These are phyloP conservation scores for Clonostachys solani DNA, from an alignment of 2,329 filamentous ascomycete genomes.

Conservation along the genomic window DNA sequence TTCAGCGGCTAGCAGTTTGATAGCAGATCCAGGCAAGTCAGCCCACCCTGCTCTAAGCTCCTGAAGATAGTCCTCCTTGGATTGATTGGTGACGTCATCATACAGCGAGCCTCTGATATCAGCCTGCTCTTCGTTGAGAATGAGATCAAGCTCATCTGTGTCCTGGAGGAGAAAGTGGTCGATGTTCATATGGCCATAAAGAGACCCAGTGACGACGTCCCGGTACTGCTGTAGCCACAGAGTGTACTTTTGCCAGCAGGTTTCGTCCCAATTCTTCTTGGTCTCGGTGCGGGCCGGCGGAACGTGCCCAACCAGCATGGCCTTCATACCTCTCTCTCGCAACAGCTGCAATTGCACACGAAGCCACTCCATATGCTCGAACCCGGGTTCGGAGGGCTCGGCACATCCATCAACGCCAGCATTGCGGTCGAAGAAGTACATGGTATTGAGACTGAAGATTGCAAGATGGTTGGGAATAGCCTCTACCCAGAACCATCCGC, in stretches of 20 bases:
- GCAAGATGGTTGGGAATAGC: slow-evolving; percentile 82
- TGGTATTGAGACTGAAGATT: slow-evolving; percentile 90
- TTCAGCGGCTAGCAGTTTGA: slow-evolving; percentile 12
- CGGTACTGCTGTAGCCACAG: slow-evolving; percentile 88
- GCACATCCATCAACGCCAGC: slow-evolving; percentile 89
- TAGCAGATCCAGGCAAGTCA: slow-evolving; percentile 56
- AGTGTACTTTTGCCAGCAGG: slow-evolving; percentile 96
- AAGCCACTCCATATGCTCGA: slow-evolving; percentile 94
- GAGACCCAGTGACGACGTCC: slow-evolving; percentile 73
- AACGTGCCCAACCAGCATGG: slow-evolving; percentile 90
- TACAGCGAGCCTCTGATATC: slow-evolving; percentile 24
- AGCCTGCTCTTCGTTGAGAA: slow-evolving; percentile 26
- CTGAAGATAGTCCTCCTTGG: slow-evolving; percentile 67
- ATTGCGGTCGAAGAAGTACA: slow-evolving; percentile 95
- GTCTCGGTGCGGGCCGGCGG: slow-evolving; percentile 81
- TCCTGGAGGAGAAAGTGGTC: slow-evolving; percentile 96
- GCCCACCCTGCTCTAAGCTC: slow-evolving; percentile 78
- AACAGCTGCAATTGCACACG: slow-evolving; percentile 82
- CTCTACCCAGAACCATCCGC: slow-evolving; percentile 93
- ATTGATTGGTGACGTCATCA: slow-evolving; percentile 55
- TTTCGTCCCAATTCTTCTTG: slow-evolving; percentile 92
- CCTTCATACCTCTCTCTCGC: slow-evolving; percentile 84
- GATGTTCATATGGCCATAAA: slow-evolving; percentile 98
- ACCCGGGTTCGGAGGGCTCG: slow-evolving; percentile 76
- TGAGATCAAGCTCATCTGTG: slow-evolving; percentile 67